phyloP scores from a whole-genome alignment of 1,139 yeast genomes.

The Blastobotrys ciferrii region DNA sequence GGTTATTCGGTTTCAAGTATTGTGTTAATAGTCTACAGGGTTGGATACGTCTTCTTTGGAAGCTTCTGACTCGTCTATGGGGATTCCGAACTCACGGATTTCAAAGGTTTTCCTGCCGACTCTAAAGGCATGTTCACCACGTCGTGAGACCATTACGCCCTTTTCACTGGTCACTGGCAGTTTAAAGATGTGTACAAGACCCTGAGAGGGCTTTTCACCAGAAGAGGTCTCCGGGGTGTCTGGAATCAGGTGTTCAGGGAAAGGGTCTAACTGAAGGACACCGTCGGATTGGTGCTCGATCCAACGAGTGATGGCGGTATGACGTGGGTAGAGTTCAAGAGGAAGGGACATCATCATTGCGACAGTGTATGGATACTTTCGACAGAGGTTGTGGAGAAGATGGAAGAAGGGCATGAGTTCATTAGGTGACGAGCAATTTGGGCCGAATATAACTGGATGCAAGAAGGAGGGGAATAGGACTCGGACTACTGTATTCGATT shows the following conservation, averaged over 20 bases:
- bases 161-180: slow-evolving; percentile 69
- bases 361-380: slow-evolving; percentile 47
- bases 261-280: slow-evolving; percentile 75
- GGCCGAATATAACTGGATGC: slow-evolving; percentile 74
- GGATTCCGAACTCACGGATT: slow-evolving; percentile 91
- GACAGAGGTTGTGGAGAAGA: slow-evolving; percentile 54
- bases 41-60: slow-evolving; percentile 27
- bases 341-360: slow-evolving; percentile 59
- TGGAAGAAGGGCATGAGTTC: slow-evolving; percentile 63
- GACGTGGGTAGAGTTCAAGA: slow-evolving; percentile 64
- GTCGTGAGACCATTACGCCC: slow-evolving; percentile 75
- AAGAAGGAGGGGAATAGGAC: slow-evolving; percentile 72
- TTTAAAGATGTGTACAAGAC: slow-evolving; percentile 72
- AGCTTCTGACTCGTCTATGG: slow-evolving; percentile 74
- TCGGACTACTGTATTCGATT: slow-evolving; percentile 48
- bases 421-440: slow-evolving; percentile 47
- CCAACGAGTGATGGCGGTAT: slow-evolving; percentile 47
- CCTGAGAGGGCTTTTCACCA: slow-evolving; percentile 48
- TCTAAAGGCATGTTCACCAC: slow-evolving; percentile 81
- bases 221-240: slow-evolving; percentile 46
- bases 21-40: slow-evolving; percentile 12
- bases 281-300: slow-evolving; percentile 67
- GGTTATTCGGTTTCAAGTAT: too few relatives aligned
- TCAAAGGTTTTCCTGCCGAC: slow-evolving; percentile 81
- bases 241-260: slow-evolving; percentile 69